phyloP scores from a whole-genome alignment of 306 rosid genomes.

The Geum urbanum region DNA sequence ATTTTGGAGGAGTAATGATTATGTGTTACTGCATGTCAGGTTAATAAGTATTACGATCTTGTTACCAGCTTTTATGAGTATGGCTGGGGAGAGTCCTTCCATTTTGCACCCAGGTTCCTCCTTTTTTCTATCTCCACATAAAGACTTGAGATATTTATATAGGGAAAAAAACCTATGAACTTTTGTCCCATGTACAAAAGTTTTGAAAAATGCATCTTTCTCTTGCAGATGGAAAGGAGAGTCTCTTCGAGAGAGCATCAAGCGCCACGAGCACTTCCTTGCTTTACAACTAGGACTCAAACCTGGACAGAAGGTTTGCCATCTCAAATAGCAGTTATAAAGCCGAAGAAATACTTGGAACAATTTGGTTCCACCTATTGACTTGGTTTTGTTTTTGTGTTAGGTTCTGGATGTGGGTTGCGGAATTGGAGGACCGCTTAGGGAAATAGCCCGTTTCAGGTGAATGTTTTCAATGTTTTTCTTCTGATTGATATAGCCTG shows the following conservation, averaged over 20 bases:
- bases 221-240: slow-evolving; percentile 73
- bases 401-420: slow-evolving; percentile 96
- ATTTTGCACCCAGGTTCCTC: slow-evolving; percentile 80
- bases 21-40: slow-evolving; percentile 50
- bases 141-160: background rate
- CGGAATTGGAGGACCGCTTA: slow-evolving; percentile 92
- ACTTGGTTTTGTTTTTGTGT: slow-evolving; percentile 3
- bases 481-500: background rate
- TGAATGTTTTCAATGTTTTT: slow-evolving; percentile 23
- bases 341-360: background rate
- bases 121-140: background rate
- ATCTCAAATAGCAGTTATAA: slow-evolving; percentile 2
- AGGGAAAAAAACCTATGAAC: background rate
- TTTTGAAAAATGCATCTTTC: slow-evolving; percentile 5
- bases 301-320: slow-evolving; percentile 81
- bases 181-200: background rate
- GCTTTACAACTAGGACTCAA: slow-evolving; percentile 72
- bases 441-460: slow-evolving; percentile 93
- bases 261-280: slow-evolving; percentile 93
- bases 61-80: slow-evolving; percentile 93
- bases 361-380: slow-evolving; percentile 7
- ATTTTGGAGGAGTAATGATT: background rate
- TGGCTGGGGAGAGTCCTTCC: slow-evolving; percentile 99
- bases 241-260: slow-evolving; percentile 88
- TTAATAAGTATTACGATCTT: slow-evolving; percentile 88